phyloP scores from a whole-genome alignment of 164 flowering plant genomes.

The Umbilicus rupestris region DNA sequence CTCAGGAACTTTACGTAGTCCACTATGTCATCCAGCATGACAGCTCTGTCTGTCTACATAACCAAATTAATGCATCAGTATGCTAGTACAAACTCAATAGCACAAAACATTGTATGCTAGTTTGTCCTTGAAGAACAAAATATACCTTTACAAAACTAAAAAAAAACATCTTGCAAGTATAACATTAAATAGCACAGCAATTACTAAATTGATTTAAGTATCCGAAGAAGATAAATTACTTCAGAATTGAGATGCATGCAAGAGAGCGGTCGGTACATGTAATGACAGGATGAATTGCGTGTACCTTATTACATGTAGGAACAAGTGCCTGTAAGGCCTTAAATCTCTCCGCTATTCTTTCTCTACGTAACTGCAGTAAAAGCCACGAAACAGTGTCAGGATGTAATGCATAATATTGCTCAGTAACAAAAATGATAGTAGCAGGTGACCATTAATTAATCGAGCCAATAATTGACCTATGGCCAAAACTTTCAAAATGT shows the following conservation, averaged over 20 bases:
- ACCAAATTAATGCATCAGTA: neutral
- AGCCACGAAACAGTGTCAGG: neutral
- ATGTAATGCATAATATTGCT: neutral
- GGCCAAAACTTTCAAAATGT: too few species aligned
- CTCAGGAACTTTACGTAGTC: conserved; percentile 37
- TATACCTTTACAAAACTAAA: too few species aligned
- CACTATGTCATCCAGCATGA: conserved; percentile 38
- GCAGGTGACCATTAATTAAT: neutral
- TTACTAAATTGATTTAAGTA: neutral
- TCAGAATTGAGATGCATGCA: neutral
- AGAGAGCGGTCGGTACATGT: neutral
- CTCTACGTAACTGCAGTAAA: conserved; percentile 28
- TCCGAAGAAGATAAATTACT: neutral
- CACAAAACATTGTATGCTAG: neutral
- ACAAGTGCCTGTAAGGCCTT: conserved; percentile 39
- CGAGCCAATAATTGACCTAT: too few species aligned
- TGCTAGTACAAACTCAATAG: neutral
- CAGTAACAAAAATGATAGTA: neutral
- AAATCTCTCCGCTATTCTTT: conserved; percentile 36
- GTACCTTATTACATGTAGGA: conserved; percentile 35
- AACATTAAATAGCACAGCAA: neutral
- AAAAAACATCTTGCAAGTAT: too few species aligned
- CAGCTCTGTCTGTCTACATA: conserved; percentile 32
- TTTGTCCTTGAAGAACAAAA: neutral
- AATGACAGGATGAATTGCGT: neutral